Conservation (phyloP, 2,329 filamentous ascomycete genomes). For the Diplocarpon mali region DNA sequence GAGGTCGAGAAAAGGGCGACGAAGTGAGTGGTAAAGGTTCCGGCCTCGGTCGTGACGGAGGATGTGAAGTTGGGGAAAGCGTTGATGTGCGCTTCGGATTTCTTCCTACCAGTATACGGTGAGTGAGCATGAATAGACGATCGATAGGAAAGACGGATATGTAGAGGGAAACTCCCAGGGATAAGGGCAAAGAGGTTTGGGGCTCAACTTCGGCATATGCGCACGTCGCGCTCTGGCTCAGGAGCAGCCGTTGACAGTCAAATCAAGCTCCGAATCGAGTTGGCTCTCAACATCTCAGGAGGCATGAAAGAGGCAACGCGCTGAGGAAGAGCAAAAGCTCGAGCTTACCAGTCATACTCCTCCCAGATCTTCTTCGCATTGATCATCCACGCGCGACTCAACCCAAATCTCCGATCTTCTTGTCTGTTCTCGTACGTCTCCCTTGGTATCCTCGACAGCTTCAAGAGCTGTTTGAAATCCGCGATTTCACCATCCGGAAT, state of each 20-base stretch:
- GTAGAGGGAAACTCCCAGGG: conserved; percentile 1
- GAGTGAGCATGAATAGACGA: neutral
- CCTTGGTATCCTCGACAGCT: conserved; percentile 8
- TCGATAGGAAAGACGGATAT: neutral
- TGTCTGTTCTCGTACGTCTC: conserved; percentile 11
- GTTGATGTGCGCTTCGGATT: conserved; percentile 10
- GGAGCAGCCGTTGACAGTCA: no score
- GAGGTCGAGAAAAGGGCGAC: conserved; percentile 13
- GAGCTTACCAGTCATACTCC: neutral
- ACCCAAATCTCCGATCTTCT: conserved; percentile 6
- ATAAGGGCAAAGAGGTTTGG: no score
- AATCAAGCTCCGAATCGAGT: no score
- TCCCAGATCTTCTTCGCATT: conserved; percentile 9
- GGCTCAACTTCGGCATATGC: no score
- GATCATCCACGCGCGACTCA: conserved; percentile 8
- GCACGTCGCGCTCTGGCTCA: no score
- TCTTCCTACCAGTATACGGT: conserved; percentile 1
- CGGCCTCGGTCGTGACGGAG: neutral
- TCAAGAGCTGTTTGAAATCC: conserved; percentile 1
- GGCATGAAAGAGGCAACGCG: no score
- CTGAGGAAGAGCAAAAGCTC: no score
- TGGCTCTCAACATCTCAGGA: no score
- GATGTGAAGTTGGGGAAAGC: conserved; percentile 8
- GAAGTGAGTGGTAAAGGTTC: conserved; percentile 12
- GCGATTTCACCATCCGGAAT: conserved; percentile 1